These are phyloP conservation scores for Macrotyloma uniflorum DNA, from an alignment of 306 rosid species.

Conservation along the genomic window DNA sequence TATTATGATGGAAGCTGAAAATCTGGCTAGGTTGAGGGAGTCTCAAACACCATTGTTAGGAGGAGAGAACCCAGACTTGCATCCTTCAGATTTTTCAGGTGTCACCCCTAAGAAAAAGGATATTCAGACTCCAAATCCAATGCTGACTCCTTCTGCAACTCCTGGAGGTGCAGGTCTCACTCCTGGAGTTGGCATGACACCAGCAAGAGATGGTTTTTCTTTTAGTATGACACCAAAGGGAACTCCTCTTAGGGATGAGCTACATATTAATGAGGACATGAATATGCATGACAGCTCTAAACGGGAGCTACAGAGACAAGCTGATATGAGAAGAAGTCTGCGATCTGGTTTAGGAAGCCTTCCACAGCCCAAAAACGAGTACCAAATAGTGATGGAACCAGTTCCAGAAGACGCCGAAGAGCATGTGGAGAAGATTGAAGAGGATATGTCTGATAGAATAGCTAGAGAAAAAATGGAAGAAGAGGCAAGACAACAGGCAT, in stretches of 20 bases:
- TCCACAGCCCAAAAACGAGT: constrained; percentile 85
- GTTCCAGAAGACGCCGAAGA: constrained; percentile 79
- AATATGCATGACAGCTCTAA: constrained; percentile 62
- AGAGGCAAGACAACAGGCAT: constrained; percentile 78
- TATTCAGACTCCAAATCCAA: constrained; percentile 76
- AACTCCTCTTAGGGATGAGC: constrained; percentile 85
- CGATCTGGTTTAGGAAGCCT: constrained; percentile 63
- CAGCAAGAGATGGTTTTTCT: constrained; percentile 71
- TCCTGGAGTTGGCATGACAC: constrained; percentile 79
- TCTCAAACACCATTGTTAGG: constrained; percentile 92
- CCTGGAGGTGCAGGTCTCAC: constrained; percentile 82
- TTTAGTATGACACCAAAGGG: constrained; percentile 81
- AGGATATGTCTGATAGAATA: constrained; percentile 86
- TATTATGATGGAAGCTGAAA: constrained; percentile 94
- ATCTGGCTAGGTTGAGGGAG: constrained; percentile 89
- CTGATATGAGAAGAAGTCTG: constrained; percentile 67
- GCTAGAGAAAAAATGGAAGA: constrained; percentile 86
- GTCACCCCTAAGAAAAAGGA: constrained; percentile 85
- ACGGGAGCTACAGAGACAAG: constrained; percentile 73
- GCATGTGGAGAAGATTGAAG: constrained; percentile 77
- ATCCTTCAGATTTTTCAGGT: constrained; percentile 92
- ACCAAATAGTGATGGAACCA: constrained; percentile 80
- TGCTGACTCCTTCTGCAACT: constrained; percentile 86
- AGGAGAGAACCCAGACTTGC: constrained; percentile 88
- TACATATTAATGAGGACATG: constrained; percentile 76